phyloP scores from a whole-genome alignment of 441 rosid genomes.

The Adansonia grandidieri region DNA sequence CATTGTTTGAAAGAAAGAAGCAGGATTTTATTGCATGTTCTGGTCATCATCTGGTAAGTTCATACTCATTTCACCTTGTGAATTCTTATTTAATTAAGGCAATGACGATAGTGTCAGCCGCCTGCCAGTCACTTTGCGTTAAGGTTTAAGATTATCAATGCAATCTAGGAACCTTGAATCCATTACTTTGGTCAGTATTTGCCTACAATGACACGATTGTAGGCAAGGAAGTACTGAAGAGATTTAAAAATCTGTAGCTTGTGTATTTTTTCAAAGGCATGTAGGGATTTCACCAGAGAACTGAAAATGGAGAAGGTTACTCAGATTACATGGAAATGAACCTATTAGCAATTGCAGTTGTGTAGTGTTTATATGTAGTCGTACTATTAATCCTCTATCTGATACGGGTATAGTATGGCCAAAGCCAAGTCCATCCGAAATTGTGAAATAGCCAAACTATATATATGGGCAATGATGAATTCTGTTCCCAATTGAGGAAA shows the following conservation, averaged over 20 bases:
- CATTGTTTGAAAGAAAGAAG: conserved; percentile 17
- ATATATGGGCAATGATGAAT: not conserved
- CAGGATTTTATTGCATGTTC: conserved; percentile 16
- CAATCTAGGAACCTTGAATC: not conserved
- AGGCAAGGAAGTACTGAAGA: not conserved
- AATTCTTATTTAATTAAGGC: not conserved
- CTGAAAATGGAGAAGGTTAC: too few species aligned
- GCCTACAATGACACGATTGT: not conserved
- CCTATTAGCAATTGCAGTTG: not conserved
- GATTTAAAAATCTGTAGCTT: not conserved
- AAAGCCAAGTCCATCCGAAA: not conserved
- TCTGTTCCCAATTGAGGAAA: not conserved
- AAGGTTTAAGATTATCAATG: not conserved
- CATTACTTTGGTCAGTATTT: too few species aligned
- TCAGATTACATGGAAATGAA: too few species aligned
- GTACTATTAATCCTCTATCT: not conserved
- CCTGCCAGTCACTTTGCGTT: not conserved
- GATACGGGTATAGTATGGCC: not conserved
- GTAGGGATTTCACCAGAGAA: too few species aligned
- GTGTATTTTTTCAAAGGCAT: too few species aligned
- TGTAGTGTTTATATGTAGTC: not conserved
- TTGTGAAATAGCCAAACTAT: not conserved
- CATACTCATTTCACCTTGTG: not conserved
- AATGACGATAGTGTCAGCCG: not conserved
- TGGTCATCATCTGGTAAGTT: not conserved